Evolutionary conservation across 306 rosid species (phyloP).

Genomic region (Cicer judaicum): DNA sequence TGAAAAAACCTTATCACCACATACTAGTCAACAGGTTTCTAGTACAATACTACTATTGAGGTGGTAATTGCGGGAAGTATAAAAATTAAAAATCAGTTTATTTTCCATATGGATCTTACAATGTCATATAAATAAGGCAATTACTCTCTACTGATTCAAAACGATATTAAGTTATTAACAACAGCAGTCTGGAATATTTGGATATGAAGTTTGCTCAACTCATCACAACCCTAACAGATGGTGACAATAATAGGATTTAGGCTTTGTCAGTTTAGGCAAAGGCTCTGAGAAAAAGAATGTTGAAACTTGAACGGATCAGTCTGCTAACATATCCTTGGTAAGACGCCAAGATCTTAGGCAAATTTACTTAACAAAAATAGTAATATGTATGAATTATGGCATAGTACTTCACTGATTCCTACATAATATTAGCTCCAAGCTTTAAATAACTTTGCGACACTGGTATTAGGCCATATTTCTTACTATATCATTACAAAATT

Average conservation of each 20-base stretch:
- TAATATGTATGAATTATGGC: conserved; percentile 14
- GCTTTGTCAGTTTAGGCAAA: neutral
- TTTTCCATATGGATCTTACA: conserved; percentile 19
- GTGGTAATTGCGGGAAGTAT: neutral
- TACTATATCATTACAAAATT: neutral
- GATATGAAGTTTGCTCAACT: conserved; percentile 10
- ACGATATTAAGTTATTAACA: conserved; percentile 10
- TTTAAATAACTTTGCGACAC: neutral
- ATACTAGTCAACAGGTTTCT: conserved; percentile 2
- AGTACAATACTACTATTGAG: neutral
- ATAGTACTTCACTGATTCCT: conserved; percentile 28
- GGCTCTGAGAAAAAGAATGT: conserved; percentile 17
- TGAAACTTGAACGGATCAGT: neutral
- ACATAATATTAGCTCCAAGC: conserved; percentile 17
- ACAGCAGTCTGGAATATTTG: conserved; percentile 1
- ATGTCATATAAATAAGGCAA: conserved; percentile 18
- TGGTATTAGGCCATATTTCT: conserved; percentile 11
- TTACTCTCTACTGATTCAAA: conserved; percentile 8
- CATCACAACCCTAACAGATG: conserved; percentile 10
- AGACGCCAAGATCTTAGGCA: neutral
- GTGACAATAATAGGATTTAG: neutral
- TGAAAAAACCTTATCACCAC: conserved; percentile 16
- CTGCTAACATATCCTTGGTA: conserved; percentile 11
- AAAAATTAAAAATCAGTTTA: neutral
- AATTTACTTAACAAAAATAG: conserved; percentile 9